Base-by-base conservation (phyloP, 2,329 filamentous ascomycete species). In the Hypoxylon sp. region DNA sequence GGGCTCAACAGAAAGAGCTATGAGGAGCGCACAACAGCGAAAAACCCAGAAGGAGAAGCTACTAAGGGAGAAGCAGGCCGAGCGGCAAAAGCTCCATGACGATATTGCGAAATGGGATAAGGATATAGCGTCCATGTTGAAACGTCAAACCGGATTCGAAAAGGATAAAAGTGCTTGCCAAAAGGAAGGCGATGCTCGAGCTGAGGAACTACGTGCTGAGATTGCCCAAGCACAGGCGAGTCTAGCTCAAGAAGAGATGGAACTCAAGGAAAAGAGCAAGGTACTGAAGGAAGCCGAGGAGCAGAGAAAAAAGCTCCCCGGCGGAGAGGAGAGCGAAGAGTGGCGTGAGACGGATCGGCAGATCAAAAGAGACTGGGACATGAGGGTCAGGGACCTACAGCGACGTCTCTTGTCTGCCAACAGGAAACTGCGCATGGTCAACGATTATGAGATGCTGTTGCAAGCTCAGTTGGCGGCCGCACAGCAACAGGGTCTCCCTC, bases 11-110 rank as follows among this genome's bases (percentile, higher is more conserved):
- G 93, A 96, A 77, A 89, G 93, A 55, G 85, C 92, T 69, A 97
- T 96, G 81, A 89, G 93, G 49, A 86, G 89, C 3, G 91, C 92
- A 0, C 91, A 96, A 75, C 92, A 91, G 68, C 90, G 91, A 64
- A 92, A 91, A 71, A 84, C 87, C 0, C 92, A 94, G 74, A 92
- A 92, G 74, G 93, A 97, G 74, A 89, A 89, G 71, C 73, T 85
- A 7, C 75, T 94, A 53, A 87, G 87, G 71, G 88, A 93, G 52
- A 93, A 90, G 76, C 84, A 88, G 71, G 83, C 84, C 14, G 91
- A 93, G 74, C 84, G 89, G 56, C 81, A 86, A 70, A 93, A 91
- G 74, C 81, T 92, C 65, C 85, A 88, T 58, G 90, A 93, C 33
- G 91, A 90, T 68, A 87, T 91, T 52, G 79, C 84, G 4, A 89